phyloP scores from a whole-genome alignment of 306 rosid species.

The Acacia confusa region DNA sequence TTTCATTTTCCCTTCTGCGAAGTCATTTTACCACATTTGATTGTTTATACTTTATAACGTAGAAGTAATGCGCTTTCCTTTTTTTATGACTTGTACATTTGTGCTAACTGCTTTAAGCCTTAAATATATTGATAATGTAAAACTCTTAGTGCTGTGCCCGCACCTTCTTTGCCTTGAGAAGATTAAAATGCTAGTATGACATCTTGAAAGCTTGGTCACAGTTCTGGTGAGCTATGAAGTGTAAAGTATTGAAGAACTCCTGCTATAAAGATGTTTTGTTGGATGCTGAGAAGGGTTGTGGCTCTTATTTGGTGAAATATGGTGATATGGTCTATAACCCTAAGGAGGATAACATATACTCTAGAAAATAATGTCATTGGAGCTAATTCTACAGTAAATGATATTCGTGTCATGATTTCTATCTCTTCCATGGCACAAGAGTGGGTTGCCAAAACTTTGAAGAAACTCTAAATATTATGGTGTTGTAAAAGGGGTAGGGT shows the following conservation, averaged over 20 bases:
- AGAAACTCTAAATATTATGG: neutral
- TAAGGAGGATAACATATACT: neutral
- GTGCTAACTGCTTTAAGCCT: neutral
- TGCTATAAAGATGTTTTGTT: neutral
- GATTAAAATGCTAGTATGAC: neutral
- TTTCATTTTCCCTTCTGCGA: neutral
- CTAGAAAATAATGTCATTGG: neutral
- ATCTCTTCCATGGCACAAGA: neutral
- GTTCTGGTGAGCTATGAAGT: neutral
- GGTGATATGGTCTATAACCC: neutral
- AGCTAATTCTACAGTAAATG: neutral
- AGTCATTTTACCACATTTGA: neutral
- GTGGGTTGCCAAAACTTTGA: neutral
- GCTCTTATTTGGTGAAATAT: neutral
- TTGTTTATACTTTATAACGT: neutral
- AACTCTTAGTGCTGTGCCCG: neutral
- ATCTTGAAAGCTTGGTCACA: neutral
- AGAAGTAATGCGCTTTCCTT: neutral
- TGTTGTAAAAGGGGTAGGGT: neutral
- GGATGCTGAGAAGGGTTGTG: neutral
- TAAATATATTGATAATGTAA: neutral
- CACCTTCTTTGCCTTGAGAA: neutral
- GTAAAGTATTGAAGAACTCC: neutral
- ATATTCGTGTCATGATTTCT: neutral
- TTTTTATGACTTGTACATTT: neutral